Evolutionary conservation across 441 rosid species (phyloP).

Genomic region (Francoa sonchifolia): DNA sequence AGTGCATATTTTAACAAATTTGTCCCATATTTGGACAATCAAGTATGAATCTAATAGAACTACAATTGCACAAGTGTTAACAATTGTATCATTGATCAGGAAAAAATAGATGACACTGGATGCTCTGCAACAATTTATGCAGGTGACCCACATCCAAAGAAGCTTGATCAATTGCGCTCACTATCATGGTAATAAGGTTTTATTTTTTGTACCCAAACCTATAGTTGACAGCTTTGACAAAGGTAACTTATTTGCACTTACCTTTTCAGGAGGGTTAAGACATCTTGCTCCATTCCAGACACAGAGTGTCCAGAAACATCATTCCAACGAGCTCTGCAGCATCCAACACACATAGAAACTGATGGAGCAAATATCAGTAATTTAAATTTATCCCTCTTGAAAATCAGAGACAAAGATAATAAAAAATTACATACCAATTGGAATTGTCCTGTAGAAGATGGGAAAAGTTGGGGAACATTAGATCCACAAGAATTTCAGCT

Average conservation of each 20-base stretch:
- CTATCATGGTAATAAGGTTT: background rate
- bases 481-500: conserved; percentile 22
- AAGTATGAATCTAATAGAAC: no score
- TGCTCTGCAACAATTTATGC: conserved; percentile 10
- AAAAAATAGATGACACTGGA: conserved; percentile 8
- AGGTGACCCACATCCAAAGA: conserved; percentile 15
- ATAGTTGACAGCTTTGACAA: background rate
- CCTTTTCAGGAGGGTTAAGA: conserved; percentile 24
- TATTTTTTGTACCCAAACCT: conserved; percentile 4
- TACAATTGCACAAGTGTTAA: no score
- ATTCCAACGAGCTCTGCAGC: conserved; percentile 14
- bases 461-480: conserved; percentile 13
- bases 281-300: conserved; percentile 17
- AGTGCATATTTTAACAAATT: no score
- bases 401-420: conserved; percentile 25
- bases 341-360: conserved; percentile 16
- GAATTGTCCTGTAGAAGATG: conserved; percentile 20
- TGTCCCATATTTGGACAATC: no score
- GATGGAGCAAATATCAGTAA: conserved; percentile 19
- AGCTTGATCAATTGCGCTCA: conserved; percentile 25
- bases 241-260: conserved; percentile 1
- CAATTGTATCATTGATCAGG: conserved; percentile 25
- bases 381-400: conserved; percentile 32
- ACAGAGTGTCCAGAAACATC: conserved; percentile 10
- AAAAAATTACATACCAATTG: conserved; percentile 13